Percentiles rank a stretch among this genome's conserved stretches.
phyloP scores from a whole-genome alignment of 2,329 filamentous ascomycete genomes.

The Geosmithia morbida region DNA sequence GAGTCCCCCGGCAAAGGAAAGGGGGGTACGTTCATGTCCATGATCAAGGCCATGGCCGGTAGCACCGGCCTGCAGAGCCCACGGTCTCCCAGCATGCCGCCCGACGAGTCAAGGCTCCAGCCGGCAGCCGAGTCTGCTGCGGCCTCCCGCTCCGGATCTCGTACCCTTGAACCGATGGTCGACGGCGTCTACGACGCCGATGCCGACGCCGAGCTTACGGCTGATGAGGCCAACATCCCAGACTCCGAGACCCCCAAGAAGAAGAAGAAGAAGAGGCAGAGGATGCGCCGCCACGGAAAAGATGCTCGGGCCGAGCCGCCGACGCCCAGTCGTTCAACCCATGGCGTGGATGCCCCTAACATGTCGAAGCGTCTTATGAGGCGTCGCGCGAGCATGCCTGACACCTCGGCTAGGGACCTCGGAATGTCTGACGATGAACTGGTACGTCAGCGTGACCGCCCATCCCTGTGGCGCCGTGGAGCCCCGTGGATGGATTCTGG shows the following conservation, averaged over 20 bases:
- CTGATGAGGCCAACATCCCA: slow-evolving; percentile 49
- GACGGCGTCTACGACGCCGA: slow-evolving; percentile 34
- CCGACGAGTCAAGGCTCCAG: slow-evolving; percentile 18
- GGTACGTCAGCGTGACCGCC: slow-evolving; percentile 44
- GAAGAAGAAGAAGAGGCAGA: slow-evolving; percentile 50
- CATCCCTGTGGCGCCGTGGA: slow-evolving; percentile 37
- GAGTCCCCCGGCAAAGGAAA: slow-evolving; percentile 44
- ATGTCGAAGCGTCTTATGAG: slow-evolving; percentile 36
- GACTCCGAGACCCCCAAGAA: slow-evolving; percentile 26
- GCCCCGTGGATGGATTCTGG: slow-evolving; percentile 41
- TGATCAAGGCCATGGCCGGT: slow-evolving; percentile 58
- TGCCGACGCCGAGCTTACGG: slow-evolving; percentile 74
- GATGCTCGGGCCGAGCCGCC: slow-evolving; percentile 49
- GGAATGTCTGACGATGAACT: slow-evolving; percentile 60
- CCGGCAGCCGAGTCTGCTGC: slow-evolving; percentile 35
- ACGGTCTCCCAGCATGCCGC: slow-evolving; percentile 17
- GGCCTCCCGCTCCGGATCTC: slow-evolving; percentile 24
- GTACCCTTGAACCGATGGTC: slow-evolving; percentile 35
- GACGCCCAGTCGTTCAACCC: slow-evolving; percentile 35
- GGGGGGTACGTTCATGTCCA: slow-evolving; percentile 53
- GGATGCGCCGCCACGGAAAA: slow-evolving; percentile 41
- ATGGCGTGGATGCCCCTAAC: slow-evolving; percentile 23
- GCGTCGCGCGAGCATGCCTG: slow-evolving; percentile 52
- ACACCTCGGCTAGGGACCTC: slow-evolving; percentile 36
- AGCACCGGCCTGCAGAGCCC: slow-evolving; percentile 31